A percentile compares a stretch with the other conserved stretches of the same genome.
phyloP scores from a whole-genome alignment of 2,329 filamentous ascomycete genomes.

The Teratosphaeriaceae sp. region DNA sequence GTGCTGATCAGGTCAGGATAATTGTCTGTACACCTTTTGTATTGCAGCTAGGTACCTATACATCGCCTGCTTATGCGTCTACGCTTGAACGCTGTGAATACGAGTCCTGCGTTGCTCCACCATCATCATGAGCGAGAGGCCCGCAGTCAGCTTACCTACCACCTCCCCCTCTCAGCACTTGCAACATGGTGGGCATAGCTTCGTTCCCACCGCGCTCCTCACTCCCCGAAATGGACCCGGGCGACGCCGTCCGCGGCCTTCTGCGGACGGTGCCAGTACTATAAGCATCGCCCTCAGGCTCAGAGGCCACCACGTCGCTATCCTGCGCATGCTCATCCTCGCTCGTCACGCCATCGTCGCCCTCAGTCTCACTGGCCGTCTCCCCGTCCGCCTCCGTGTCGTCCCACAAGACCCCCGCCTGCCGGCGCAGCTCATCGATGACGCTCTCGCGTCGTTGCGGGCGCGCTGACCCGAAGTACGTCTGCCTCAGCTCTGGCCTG shows the following conservation, averaged over 20 bases:
- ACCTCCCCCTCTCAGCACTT: no score
- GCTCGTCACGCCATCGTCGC: neutral
- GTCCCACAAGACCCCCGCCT: slow-evolving; percentile 43
- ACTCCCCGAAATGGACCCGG: neutral
- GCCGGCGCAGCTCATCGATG: slow-evolving; percentile 38
- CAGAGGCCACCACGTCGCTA: no score
- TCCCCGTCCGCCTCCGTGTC: slow-evolving; percentile 29
- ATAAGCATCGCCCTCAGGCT: neutral
- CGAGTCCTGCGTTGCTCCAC: no score
- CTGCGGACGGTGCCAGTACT: neutral
- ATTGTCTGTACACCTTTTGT: no score
- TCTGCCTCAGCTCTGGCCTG: neutral
- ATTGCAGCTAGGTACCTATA: no score
- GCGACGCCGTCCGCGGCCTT: neutral
- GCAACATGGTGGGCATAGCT: neutral
- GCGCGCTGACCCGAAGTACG: no score
- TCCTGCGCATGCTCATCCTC: slow-evolving; percentile 2
- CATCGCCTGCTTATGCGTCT: no score
- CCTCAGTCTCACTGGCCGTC: slow-evolving; percentile 7
- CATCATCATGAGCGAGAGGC: no score
- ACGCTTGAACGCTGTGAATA: no score
- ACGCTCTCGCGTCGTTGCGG: no score
- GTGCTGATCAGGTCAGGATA: no score
- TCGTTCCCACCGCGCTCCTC: neutral
- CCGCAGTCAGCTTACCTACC: no score